Evolutionary conservation across 192 early-diverging fungal genomes (phyloP), one percentile per base, ranked within the genome.

Genomic region (Backusella tuberculispora): DNA sequence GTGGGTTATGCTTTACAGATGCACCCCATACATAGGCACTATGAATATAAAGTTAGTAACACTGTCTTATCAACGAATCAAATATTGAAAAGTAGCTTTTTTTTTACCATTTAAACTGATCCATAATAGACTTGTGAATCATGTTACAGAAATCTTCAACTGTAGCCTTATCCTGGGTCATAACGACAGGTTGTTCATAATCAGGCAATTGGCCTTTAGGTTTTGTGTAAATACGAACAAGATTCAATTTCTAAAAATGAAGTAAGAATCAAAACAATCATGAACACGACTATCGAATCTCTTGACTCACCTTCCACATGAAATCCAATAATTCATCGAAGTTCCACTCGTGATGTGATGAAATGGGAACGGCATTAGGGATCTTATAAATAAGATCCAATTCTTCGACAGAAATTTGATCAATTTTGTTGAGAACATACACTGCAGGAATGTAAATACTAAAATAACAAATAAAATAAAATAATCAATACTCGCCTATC

Each of bases 381-480:
- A 99, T 97, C 83, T 95, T 95, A 89, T 97, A 98, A 40, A 99
- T 90, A 48, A 97, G 90, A 78, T 97, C 96, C 47, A 97, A 88
- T 82, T 99, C 95, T 83, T 98, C 92, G 71, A 97, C 95, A 38
- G 93, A 95, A 80, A 97, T 97, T 83, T 96, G 94, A 83, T 96
- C 94, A 78, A 99, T 98, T 87, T 99, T 99, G 93, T 99, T 99
- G 64, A 99, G 85, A 19, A 99, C 97, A 74, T 99, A 99, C 45
- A 98, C 84, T 69, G 88, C 89, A 12, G 98, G 98, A 60, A 99
- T 94, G 85, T 99, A 99, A n/a, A 97, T 91, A 29, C 97, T 78
- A 56, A n/a, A 53, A 68, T 4, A 73, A 53, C 9, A 38, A 76
- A 64, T 19, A 64, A 63, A 46, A 70, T n/a, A 71, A 29, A 37